Evolutionary conservation across 2,329 filamentous ascomycete genomes (phyloP).

Genomic region (Phoma sp.): DNA sequence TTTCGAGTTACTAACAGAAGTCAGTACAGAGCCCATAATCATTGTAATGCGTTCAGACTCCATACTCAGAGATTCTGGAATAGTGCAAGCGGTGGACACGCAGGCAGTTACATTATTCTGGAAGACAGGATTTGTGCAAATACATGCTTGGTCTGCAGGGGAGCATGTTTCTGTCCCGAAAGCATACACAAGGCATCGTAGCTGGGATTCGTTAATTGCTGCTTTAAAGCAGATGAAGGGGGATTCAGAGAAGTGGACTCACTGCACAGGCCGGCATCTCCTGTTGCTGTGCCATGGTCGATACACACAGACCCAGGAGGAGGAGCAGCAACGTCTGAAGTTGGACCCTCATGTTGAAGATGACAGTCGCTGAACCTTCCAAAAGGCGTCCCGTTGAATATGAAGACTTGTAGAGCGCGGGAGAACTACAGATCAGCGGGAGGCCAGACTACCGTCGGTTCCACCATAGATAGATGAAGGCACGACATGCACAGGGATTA

Average conservation of each 20-base stretch:
- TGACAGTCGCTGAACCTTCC: background rate
- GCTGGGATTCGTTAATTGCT: slow-evolving; percentile 6
- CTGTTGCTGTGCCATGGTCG: slow-evolving; percentile 14
- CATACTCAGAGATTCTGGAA: slow-evolving; percentile 31
- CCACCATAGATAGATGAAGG: slow-evolving; percentile 1
- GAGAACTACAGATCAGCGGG: slow-evolving; percentile 8
- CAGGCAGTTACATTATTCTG: slow-evolving; percentile 28
- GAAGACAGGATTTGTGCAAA: slow-evolving; percentile 30
- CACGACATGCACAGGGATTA: slow-evolving; percentile 13
- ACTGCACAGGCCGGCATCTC: slow-evolving; percentile 23
- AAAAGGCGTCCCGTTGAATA: background rate
- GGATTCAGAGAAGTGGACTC: slow-evolving; percentile 10
- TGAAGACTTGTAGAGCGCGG: slow-evolving; percentile 1
- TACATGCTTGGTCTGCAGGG: slow-evolving; percentile 28
- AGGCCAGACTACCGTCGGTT: slow-evolving; percentile 4
- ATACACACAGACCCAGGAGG: slow-evolving; percentile 9
- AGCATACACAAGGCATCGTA: slow-evolving; percentile 12
- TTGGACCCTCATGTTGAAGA: slow-evolving; percentile 7
- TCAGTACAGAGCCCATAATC: background rate
- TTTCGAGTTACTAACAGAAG: slow-evolving; percentile 48
- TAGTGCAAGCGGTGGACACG: slow-evolving; percentile 26
- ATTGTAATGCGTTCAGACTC: background rate
- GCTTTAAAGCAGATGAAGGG: background rate
- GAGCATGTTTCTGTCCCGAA: slow-evolving; percentile 25
- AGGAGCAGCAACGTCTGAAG: slow-evolving; percentile 8